Conservation (phyloP, 192 early-diverging fungal genomes). For the Coemansia sp. region DNA sequence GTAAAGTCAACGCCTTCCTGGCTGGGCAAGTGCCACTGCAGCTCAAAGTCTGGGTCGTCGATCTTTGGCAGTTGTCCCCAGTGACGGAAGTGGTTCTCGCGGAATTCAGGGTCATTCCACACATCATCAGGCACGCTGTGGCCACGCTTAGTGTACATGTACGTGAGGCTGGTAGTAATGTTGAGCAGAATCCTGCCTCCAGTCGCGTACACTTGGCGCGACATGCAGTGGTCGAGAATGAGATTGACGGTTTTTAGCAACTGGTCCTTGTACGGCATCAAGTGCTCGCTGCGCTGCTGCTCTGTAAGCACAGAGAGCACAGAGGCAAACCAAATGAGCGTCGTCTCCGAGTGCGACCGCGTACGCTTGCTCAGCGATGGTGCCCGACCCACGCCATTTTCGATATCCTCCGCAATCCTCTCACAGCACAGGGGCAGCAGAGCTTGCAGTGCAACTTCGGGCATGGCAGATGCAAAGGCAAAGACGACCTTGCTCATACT, state of each 20-base stretch:
- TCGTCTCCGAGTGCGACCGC: slow-evolving; percentile 47
- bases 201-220: slow-evolving; percentile 44
- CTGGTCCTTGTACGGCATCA: slow-evolving; percentile 33
- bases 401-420: slow-evolving; percentile 43
- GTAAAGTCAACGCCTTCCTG: slow-evolving; percentile 70
- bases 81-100: slow-evolving; percentile 66
- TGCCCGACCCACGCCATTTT: slow-evolving; percentile 40
- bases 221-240: slow-evolving; percentile 33
- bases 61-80: slow-evolving; percentile 74
- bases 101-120: slow-evolving; percentile 59
- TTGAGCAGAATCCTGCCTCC: slow-evolving; percentile 26
- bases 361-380: slow-evolving; percentile 47
- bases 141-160: slow-evolving; percentile 18
- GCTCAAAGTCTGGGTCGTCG: slow-evolving; percentile 43
- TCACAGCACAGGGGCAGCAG: slow-evolving; percentile 49
- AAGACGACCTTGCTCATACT: slow-evolving; percentile 36
- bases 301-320: slow-evolving; percentile 33
- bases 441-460: slow-evolving; percentile 34
- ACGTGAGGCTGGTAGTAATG: slow-evolving; percentile 17
- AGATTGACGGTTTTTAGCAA: slow-evolving; percentile 26
- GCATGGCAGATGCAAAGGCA: slow-evolving; percentile 43
- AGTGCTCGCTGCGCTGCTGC: slow-evolving; percentile 20
- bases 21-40: slow-evolving; percentile 81
- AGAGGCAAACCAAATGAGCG: slow-evolving; percentile 52
- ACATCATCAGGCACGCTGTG: slow-evolving; percentile 37